Conservation (phyloP, 1,139 yeast species). For the Ogataea hybrid region DNA sequence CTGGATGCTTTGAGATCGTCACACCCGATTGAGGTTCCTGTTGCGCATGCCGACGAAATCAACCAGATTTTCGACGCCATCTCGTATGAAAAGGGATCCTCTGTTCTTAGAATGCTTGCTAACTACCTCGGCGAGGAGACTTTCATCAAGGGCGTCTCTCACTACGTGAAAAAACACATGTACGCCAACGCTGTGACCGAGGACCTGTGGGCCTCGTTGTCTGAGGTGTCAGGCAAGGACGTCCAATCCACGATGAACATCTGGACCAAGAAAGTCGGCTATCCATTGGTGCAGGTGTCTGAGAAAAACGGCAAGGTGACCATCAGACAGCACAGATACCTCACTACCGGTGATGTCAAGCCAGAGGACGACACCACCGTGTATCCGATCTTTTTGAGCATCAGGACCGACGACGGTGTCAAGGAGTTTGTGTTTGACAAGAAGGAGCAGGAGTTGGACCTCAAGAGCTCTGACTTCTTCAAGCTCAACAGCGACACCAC, state of each 20-base stretch:
- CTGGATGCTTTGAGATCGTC: slow-evolving; percentile 57
- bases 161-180: slow-evolving; percentile 49
- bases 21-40: slow-evolving; percentile 61
- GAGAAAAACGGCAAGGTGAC: slow-evolving; percentile 28
- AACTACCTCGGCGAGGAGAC: slow-evolving; percentile 50
- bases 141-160: slow-evolving; percentile 54
- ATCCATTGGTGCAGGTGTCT: slow-evolving; percentile 49
- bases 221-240: slow-evolving; percentile 49
- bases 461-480: slow-evolving; percentile 40
- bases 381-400: slow-evolving; percentile 76
- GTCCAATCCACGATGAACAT: slow-evolving; percentile 48
- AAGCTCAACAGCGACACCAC: slow-evolving; percentile 64
- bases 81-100: slow-evolving; percentile 56
- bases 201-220: slow-evolving; percentile 51
- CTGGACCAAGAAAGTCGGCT: slow-evolving; percentile 57
- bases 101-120: slow-evolving; percentile 55
- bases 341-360: slow-evolving; percentile 60
- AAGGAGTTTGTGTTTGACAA: slow-evolving; percentile 71
- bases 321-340: slow-evolving; percentile 54
- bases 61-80: slow-evolving; percentile 59
- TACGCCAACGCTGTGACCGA: slow-evolving; percentile 51
- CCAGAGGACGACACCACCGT: slow-evolving; percentile 42
- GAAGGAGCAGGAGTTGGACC: slow-evolving; percentile 34
- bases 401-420: slow-evolving; percentile 65
- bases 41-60: slow-evolving; percentile 52